Percentiles rank a stretch among this genome's conserved stretches.
Conservation (phyloP, 1,139 yeast species). For the Wickerhamomyces sp. region DNA sequence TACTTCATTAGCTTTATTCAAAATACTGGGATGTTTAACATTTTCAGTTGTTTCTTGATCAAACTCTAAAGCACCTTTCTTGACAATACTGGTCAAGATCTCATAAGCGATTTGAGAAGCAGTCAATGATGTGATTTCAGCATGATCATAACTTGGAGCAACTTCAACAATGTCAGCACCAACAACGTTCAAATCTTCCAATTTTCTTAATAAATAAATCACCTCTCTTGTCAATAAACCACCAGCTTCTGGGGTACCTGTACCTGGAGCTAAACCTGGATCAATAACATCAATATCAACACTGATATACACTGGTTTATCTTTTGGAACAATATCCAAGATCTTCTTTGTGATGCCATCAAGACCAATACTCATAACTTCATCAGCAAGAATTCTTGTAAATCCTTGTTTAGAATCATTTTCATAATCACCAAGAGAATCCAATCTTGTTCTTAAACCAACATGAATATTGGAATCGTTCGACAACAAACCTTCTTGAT, state of each 20-base stretch:
- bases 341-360: constrained; percentile 48
- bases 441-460: constrained; percentile 65
- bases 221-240: constrained; percentile 79
- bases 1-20: background rate
- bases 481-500: constrained; percentile 56
- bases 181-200: constrained; percentile 56
- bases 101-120: constrained; percentile 39
- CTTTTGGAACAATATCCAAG: constrained; percentile 44
- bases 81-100: background rate
- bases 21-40: background rate
- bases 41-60: background rate
- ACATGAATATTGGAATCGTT: constrained; percentile 59
- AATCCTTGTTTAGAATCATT: constrained; percentile 66
- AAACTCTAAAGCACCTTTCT: background rate
- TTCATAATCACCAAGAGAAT: constrained; percentile 53
- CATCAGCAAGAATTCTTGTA: constrained; percentile 62
- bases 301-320: constrained; percentile 63
- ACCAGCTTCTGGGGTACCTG: constrained; percentile 82
- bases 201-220: constrained; percentile 51
- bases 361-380: constrained; percentile 57
- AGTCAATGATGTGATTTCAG: constrained; percentile 70
- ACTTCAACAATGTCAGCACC: constrained; percentile 83
- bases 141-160: constrained; percentile 65
- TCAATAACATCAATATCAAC: constrained; percentile 80
- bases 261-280: constrained; percentile 77